Percentiles rank a stretch among this genome's conserved stretches.
phyloP scores from a whole-genome alignment of 1,284 basidiomycete genomes.

The Cryptococcus deneoformans region DNA sequence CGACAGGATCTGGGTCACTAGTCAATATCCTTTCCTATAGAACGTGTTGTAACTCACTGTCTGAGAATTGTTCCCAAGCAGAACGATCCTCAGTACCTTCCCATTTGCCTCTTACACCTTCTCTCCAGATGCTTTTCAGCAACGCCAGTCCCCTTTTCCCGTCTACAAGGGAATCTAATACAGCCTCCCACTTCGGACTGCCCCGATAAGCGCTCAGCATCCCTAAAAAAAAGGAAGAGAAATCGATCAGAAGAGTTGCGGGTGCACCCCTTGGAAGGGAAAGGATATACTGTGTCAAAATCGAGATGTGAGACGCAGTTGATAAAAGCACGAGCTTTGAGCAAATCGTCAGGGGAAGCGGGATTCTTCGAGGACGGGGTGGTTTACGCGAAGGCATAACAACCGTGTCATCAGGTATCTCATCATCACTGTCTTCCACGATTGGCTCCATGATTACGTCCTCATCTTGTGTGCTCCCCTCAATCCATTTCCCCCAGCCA shows the following conservation, averaged over 20 bases:
- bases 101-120: slow-evolving; percentile 61
- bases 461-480: slow-evolving; percentile 23
- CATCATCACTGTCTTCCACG: slow-evolving; percentile 21
- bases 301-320: slow-evolving; percentile 29
- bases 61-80: slow-evolving; percentile 56
- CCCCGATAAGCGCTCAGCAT: slow-evolving; percentile 53
- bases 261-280: slow-evolving; percentile 17
- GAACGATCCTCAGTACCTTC: slow-evolving; percentile 31
- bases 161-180: slow-evolving; percentile 48
- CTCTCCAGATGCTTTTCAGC: slow-evolving; percentile 69
- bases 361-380: slow-evolving; percentile 10
- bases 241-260: slow-evolving; percentile 18
- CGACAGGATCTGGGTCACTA: slow-evolving; percentile 44
- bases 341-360: slow-evolving; percentile 27
- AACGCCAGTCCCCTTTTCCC: slow-evolving; percentile 50
- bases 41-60: slow-evolving; percentile 36
- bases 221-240: slow-evolving; percentile 41
- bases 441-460: slow-evolving; percentile 15
- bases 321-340: slow-evolving; percentile 34
- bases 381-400: slow-evolving; percentile 1
- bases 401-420: slow-evolving; percentile 10
- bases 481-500: slow-evolving; percentile 47
- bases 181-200: slow-evolving; percentile 57
- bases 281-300: slow-evolving; percentile 17
- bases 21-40: slow-evolving; percentile 36